These are phyloP conservation scores for Apiospora saccharicola DNA, from an alignment of 2,329 filamentous ascomycete species.

Conservation along the genomic window DNA sequence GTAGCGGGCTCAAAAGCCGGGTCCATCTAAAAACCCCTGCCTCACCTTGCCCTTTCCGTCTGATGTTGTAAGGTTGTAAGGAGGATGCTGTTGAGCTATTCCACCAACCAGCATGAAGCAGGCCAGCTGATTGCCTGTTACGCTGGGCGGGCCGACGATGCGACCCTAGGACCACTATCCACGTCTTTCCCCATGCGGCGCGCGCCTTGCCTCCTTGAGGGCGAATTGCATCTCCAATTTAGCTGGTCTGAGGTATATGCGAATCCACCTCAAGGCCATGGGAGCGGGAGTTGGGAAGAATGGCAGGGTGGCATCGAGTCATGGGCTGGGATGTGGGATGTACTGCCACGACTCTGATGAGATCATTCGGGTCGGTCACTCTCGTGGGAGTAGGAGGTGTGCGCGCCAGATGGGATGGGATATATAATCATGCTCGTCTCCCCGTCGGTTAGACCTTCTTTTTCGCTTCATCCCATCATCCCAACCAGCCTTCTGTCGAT, in stretches of 20 bases:
- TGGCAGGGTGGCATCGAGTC: not conserved
- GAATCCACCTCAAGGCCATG: not conserved
- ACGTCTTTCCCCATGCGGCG: not conserved
- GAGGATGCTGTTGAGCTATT: no score
- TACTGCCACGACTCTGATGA: not conserved
- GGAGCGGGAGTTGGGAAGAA: not conserved
- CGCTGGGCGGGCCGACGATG: not conserved
- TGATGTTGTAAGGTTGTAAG: not conserved
- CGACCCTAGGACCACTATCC: not conserved
- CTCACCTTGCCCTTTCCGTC: not conserved
- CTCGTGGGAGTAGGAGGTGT: no score
- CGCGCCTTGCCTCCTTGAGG: not conserved
- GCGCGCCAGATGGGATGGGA: not conserved
- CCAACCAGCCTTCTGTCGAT: conserved; percentile 8
- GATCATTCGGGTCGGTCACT: not conserved
- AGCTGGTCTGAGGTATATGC: conserved; percentile 17
- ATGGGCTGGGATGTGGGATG: not conserved
- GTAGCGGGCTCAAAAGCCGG: not conserved
- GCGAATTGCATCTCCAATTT: not conserved
- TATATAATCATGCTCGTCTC: not conserved
- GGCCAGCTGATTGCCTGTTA: not conserved
- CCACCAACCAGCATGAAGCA: not conserved
- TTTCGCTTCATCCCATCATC: conserved; percentile 2
- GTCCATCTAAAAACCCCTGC: not conserved
- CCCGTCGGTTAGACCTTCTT: not conserved